Conservation (phyloP, 371 early-diverging fungal genomes). For the Lichtheimia corymbifera region DNA sequence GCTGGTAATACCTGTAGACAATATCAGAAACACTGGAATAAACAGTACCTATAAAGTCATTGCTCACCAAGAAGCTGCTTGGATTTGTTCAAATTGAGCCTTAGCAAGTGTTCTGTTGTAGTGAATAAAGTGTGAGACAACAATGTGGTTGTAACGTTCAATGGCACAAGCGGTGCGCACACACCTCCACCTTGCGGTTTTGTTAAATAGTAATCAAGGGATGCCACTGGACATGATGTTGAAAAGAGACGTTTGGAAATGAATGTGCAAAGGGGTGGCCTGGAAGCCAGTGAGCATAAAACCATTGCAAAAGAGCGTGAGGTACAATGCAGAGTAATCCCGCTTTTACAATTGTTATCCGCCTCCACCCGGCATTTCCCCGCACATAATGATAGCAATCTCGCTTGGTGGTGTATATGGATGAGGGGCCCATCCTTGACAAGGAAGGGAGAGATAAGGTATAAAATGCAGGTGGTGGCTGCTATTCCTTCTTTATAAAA, state of each 20-base stretch:
- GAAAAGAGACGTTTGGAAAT: not conserved
- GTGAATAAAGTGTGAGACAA: not conserved
- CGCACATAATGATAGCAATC: no score
- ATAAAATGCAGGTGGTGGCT: no score
- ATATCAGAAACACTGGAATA: not conserved
- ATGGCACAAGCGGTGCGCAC: not conserved
- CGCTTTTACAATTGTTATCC: not conserved
- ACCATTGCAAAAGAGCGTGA: not conserved
- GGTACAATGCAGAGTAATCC: not conserved
- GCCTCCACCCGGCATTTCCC: not conserved
- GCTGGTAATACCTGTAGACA: slow-evolving; percentile 22
- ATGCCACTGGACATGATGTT: slow-evolving; percentile 1
- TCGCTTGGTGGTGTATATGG: no score
- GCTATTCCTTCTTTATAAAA: no score
- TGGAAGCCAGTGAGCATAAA: not conserved
- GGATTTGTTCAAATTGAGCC: slow-evolving; percentile 22
- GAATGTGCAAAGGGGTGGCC: not conserved
- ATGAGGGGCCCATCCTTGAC: no score
- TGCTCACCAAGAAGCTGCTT: slow-evolving; percentile 21
- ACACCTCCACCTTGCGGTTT: slow-evolving; percentile 6
- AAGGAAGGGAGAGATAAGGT: no score
- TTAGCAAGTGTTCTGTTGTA: slow-evolving; percentile 18
- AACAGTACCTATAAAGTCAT: not conserved
- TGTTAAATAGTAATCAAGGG: slow-evolving; percentile 4
- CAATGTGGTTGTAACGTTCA: not conserved